Percentiles rank a stretch among this genome's conserved stretches.
These are phyloP conservation scores for Tulasnella calospora DNA, from an alignment of 768 basidiomycete genomes.

Conservation along the genomic window DNA sequence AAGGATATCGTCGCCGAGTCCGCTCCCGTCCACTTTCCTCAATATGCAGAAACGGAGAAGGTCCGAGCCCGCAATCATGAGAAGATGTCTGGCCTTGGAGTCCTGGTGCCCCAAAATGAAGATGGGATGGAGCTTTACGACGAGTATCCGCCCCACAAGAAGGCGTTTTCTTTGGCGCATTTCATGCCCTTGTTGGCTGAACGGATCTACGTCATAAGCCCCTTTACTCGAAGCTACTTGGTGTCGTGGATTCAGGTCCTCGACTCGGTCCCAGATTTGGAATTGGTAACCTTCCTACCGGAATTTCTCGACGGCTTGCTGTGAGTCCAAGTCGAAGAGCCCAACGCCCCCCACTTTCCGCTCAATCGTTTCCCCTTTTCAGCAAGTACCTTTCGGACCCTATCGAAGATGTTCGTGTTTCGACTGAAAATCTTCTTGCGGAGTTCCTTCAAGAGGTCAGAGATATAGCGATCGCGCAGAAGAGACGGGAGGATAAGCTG, in stretches of 20 bases:
- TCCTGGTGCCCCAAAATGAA: constrained; percentile 58
- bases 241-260: constrained; percentile 95
- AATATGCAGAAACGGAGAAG: constrained; percentile 74
- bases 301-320: constrained; percentile 91
- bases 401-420: constrained; percentile 84
- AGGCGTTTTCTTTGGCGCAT: constrained; percentile 87
- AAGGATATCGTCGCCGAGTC: constrained; percentile 98
- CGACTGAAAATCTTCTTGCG: constrained; percentile 81
- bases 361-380: constrained; percentile 15
- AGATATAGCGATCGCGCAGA: constrained; percentile 72
- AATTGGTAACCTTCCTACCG: constrained; percentile 89
- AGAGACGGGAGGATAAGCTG: constrained; percentile 51
- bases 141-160: constrained; percentile 44
- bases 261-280: constrained; percentile 93
- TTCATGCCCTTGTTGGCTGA: constrained; percentile 93
- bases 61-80: constrained; percentile 48
- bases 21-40: constrained; percentile 88
- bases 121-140: constrained; percentile 40
- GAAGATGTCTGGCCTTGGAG: constrained; percentile 44
- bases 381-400: constrained; percentile 96
- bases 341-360: constrained; percentile 16
- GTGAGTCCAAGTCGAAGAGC: constrained; percentile 46
- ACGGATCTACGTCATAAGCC: constrained; percentile 90
- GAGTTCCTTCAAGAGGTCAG: constrained; percentile 89
- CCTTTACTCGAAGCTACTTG: constrained; percentile 93